Evolutionary conservation across 75 land plant genomes (phyloP).

Genomic region (Selaginella tamariscina): DNA sequence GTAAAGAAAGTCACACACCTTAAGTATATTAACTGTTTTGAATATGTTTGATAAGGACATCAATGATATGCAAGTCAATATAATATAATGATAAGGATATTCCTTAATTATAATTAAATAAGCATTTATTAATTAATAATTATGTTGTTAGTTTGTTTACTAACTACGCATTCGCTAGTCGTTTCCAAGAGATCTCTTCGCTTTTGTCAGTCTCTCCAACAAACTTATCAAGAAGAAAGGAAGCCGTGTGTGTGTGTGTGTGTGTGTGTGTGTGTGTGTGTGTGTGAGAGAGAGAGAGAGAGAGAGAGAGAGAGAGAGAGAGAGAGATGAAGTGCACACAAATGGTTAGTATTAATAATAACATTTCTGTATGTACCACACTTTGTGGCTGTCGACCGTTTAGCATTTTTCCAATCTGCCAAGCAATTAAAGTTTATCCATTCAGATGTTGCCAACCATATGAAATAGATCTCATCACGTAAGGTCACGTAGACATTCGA

Average conservation of each 20-base stretch:
- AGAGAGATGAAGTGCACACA: too few relatives aligned
- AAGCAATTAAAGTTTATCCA: conserved; percentile 95
- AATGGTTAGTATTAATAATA: too few relatives aligned
- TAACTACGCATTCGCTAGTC: conserved; percentile 74
- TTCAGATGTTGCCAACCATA: too few relatives aligned
- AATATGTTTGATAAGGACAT: conserved; percentile 76
- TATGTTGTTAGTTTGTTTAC: background rate
- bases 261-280: too few relatives aligned
- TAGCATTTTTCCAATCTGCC: conserved; percentile 94
- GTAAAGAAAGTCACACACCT: too few relatives aligned
- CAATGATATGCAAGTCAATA: conserved; percentile 95
- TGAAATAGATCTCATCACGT: too few relatives aligned
- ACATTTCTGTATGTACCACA: too few relatives aligned
- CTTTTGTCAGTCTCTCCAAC: conserved; percentile 99
- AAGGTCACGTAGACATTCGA: conserved; percentile 38
- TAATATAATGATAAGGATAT: conserved; percentile 56
- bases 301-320: too few relatives aligned
- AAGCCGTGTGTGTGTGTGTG: too few relatives aligned
- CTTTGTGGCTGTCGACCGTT: conserved; percentile 98
- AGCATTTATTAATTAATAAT: background rate
- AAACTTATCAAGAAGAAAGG: conserved; percentile 86
- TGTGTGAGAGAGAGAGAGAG: too few relatives aligned
- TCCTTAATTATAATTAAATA: background rate
- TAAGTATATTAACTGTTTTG: background rate
- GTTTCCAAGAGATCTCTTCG: conserved; percentile 86